Percentiles rank a stretch among this genome's conserved stretches.
phyloP scores from a whole-genome alignment of 495 filamentous ascomycete genomes.

The Astrocystis sublimbata region DNA sequence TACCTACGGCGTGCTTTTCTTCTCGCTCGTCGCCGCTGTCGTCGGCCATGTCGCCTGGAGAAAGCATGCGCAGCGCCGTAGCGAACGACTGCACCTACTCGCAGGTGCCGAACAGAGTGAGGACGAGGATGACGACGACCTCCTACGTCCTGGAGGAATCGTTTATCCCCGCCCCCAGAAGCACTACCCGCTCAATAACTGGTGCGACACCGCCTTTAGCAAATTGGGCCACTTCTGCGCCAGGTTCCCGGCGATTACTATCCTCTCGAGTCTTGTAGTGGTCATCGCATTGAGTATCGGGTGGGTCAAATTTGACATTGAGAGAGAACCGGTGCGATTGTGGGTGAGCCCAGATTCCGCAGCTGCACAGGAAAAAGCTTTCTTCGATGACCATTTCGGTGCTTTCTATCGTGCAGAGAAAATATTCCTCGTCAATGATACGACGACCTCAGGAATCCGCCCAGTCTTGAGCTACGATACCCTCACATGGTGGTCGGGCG shows the following conservation, averaged over 20 bases:
- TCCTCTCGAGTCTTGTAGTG: slow-evolving; percentile 65
- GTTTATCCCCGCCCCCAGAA: slow-evolving; percentile 69
- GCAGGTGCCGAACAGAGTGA: slow-evolving; percentile 82
- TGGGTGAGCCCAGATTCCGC: slow-evolving; percentile 94
- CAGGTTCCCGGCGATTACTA: slow-evolving; percentile 80
- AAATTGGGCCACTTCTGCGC: slow-evolving; percentile 81
- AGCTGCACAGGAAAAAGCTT: slow-evolving; percentile 88
- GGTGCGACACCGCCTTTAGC: slow-evolving; percentile 76
- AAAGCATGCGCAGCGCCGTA: slow-evolving; percentile 69
- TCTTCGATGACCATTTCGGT: slow-evolving; percentile 93
- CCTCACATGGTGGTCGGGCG: slow-evolving; percentile 89
- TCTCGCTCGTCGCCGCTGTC: slow-evolving; percentile 63
- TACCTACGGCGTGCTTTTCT: slow-evolving; percentile 74
- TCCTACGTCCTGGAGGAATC: slow-evolving; percentile 67
- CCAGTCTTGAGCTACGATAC: slow-evolving; percentile 87
- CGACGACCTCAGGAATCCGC: slow-evolving; percentile 57
- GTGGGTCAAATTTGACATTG: slow-evolving; percentile 82
- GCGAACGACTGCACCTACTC: slow-evolving; percentile 79
- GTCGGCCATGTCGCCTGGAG: slow-evolving; percentile 73
- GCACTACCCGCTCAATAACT: slow-evolving; percentile 75
- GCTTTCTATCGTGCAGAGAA: slow-evolving; percentile 95
- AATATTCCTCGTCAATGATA: slow-evolving; percentile 90
- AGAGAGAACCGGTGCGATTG: slow-evolving; percentile 83
- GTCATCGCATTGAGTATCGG: slow-evolving; percentile 78
- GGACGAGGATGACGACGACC: slow-evolving; percentile 84